Conservation (phyloP, 2,329 filamentous ascomycete species). For the Biscogniauxia marginata region DNA sequence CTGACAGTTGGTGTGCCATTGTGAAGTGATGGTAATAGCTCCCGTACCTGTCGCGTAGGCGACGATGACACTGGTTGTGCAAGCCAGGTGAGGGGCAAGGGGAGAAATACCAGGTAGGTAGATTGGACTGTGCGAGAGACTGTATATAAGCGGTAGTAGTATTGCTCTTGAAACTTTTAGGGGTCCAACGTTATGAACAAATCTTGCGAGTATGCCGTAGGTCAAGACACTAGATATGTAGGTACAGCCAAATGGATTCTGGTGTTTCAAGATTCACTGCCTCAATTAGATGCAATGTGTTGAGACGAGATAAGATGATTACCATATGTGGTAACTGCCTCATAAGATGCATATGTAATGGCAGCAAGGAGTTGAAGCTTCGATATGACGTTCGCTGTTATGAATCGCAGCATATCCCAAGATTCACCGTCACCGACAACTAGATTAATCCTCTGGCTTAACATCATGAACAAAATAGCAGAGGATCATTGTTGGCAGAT, state of each 20-base stretch:
- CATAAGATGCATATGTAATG: not conserved
- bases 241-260: not conserved
- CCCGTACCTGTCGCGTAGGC: too few species aligned
- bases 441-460: not conserved
- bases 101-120: not conserved
- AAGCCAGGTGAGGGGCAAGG: too few species aligned
- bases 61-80: too few species aligned
- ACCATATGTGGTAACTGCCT: not conserved
- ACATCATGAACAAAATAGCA: not conserved
- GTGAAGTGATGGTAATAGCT: not conserved
- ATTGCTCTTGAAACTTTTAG: not conserved
- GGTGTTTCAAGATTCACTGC: not conserved
- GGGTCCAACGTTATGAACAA: not conserved
- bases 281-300: not conserved
- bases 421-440: not conserved
- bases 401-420: not conserved
- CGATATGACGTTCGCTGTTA: not conserved
- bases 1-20: not conserved
- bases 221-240: not conserved
- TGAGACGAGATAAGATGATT: not conserved
- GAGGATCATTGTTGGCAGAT: not conserved
- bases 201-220: constrained; percentile 1
- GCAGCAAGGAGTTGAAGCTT: not conserved
- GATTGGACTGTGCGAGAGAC: not conserved
- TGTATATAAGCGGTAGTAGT: not conserved